phyloP scores from a whole-genome alignment of 2,329 filamentous ascomycete species.

The Aspergillus candidus region DNA sequence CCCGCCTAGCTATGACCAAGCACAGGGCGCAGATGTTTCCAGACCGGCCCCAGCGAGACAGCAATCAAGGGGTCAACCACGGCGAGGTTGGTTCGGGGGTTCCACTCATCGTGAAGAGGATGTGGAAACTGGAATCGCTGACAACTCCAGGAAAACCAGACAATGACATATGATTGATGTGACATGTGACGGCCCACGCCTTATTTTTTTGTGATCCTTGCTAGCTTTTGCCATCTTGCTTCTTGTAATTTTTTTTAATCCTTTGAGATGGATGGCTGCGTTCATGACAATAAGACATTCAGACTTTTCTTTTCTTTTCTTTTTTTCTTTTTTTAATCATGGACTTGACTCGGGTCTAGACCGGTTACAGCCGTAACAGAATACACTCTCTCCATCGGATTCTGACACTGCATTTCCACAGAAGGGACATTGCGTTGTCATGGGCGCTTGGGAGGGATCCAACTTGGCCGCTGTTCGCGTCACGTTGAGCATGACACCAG shows the following conservation, averaged over 20 bases:
- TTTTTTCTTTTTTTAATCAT: conserved; percentile 14
- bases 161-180: conserved; percentile 2
- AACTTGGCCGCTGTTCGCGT: conserved; percentile 87
- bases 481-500: conserved; percentile 90
- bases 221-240: no score
- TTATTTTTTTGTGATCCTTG: no score
- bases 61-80: conserved; percentile 18
- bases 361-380: conserved; percentile 43
- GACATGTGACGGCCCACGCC: no score
- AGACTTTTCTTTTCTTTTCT: conserved; percentile 3
- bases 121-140: conserved; percentile 25
- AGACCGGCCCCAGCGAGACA: conserved; percentile 19
- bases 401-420: conserved; percentile 64
- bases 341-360: conserved; percentile 28
- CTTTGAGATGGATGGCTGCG: background rate
- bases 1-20: conserved; percentile 3
- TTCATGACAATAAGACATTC: background rate
- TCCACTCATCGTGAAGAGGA: conserved; percentile 22
- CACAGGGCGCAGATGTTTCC: conserved; percentile 3
- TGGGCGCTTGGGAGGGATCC: conserved; percentile 37
- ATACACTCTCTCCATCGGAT: conserved; percentile 34
- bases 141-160: conserved; percentile 13
- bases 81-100: conserved; percentile 27
- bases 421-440: conserved; percentile 51
- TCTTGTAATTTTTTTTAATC: conserved; percentile 1